Evolutionary conservation across 2,329 filamentous ascomycete species (phyloP).

Genomic region (Claviceps sp.): DNA sequence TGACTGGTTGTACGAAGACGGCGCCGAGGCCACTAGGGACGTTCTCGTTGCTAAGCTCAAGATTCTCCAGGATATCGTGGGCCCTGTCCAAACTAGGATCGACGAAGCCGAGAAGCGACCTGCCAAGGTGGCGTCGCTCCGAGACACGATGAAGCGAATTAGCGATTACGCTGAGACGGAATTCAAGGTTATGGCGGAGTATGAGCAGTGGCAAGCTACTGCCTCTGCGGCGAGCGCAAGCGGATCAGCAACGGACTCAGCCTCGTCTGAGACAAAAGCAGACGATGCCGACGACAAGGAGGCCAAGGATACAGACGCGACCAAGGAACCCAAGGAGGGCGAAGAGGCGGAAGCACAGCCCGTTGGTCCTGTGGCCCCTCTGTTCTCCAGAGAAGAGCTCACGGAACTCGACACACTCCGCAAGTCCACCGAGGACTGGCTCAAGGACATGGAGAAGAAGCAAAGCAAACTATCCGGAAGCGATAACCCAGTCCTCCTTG

Average conservation of each 20-base stretch:
- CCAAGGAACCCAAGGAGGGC: constrained; percentile 22
- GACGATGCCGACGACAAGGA: constrained; percentile 52
- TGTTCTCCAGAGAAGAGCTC: constrained; percentile 64
- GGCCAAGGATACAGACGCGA: constrained; percentile 8
- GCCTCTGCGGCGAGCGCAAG: constrained; percentile 24
- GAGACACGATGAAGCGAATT: constrained; percentile 58
- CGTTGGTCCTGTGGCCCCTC: constrained; percentile 42
- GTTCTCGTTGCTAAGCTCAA: constrained; percentile 66
- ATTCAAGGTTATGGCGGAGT: constrained; percentile 54
- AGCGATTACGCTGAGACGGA: constrained; percentile 57
- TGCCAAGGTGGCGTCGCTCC: constrained; percentile 50
- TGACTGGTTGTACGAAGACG: constrained; percentile 87
- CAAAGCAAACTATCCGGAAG: constrained; percentile 58
- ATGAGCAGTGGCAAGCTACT: constrained; percentile 47
- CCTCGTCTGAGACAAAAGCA: constrained; percentile 34
- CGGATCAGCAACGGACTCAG: constrained; percentile 31
- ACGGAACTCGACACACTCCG: constrained; percentile 48
- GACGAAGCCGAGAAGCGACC: constrained; percentile 62
- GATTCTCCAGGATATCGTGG: constrained; percentile 62
- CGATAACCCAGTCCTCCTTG: constrained; percentile 61
- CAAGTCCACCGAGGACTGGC: constrained; percentile 55
- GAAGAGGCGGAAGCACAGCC: constrained; percentile 33
- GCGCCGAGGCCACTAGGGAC: constrained; percentile 59
- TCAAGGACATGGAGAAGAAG: constrained; percentile 54
- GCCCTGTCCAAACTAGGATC: constrained; percentile 62